These are phyloP conservation scores for Lenzites betulinus DNA, from an alignment of 768 basidiomycete genomes.

Conservation along the genomic window DNA sequence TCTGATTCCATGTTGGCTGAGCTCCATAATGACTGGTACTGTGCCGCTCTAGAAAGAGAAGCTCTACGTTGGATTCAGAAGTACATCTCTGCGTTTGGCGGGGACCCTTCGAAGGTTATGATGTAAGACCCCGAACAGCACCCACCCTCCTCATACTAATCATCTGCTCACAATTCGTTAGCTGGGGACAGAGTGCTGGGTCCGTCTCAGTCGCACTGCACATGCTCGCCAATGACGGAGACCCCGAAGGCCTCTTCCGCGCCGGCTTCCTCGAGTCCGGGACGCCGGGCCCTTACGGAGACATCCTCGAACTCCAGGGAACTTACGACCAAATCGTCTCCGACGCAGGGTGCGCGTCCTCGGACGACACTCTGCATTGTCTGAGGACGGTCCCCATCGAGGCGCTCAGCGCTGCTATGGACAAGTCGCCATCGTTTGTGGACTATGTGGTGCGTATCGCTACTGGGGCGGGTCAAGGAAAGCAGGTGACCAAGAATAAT, in stretches of 20 bases:
- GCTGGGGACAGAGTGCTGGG: slow-evolving; percentile 42
- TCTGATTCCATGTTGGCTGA: neutral
- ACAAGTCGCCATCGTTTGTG: slow-evolving; percentile 11
- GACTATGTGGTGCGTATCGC: neutral
- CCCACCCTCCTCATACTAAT: neutral
- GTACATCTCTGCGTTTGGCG: slow-evolving; percentile 45
- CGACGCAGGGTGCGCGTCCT: slow-evolving; percentile 10
- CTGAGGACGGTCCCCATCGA: slow-evolving; percentile 16
- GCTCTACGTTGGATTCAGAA: slow-evolving; percentile 47
- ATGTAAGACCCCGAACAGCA: slow-evolving; percentile 30
- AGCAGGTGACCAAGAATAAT: neutral
- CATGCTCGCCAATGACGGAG: slow-evolving; percentile 26
- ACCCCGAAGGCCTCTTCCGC: slow-evolving; percentile 25
- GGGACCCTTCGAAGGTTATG: slow-evolving; percentile 46
- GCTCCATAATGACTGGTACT: neutral
- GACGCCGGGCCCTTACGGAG: neutral
- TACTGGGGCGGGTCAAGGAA: neutral
- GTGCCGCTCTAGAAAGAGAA: slow-evolving; percentile 31
- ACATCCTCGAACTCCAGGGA: slow-evolving; percentile 7
- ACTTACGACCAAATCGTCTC: slow-evolving; percentile 15
- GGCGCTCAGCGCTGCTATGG: slow-evolving; percentile 14
- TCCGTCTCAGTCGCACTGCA: slow-evolving; percentile 36
- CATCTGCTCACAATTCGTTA: slow-evolving; percentile 29
- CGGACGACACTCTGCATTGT: slow-evolving; percentile 22
- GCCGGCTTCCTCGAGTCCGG: slow-evolving; percentile 40